phyloP scores from a whole-genome alignment of 805 yeast species.

The Ogataea glucozyma region DNA sequence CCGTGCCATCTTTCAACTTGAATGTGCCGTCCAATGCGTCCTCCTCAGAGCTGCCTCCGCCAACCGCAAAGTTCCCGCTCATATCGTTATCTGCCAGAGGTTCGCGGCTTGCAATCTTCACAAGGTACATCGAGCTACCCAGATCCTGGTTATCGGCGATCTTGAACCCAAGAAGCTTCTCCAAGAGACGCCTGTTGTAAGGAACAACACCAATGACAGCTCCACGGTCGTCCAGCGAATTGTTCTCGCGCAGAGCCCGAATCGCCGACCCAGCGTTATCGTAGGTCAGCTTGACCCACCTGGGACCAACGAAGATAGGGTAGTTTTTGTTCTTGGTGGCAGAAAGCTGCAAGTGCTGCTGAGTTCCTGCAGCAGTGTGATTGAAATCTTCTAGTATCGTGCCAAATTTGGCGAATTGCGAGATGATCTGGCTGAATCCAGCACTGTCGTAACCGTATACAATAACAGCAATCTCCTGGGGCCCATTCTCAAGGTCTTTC shows the following conservation, averaged over 20 bases:
- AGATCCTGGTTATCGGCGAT: slow-evolving; percentile 48
- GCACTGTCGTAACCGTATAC: slow-evolving; percentile 89
- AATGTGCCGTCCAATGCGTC: slow-evolving; percentile 26
- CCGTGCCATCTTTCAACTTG: slow-evolving; percentile 43
- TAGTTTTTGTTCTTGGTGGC: slow-evolving; percentile 30
- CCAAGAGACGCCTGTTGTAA: slow-evolving; percentile 59
- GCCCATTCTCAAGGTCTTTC: slow-evolving; percentile 28
- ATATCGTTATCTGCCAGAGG: slow-evolving; percentile 15
- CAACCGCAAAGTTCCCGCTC: slow-evolving; percentile 16
- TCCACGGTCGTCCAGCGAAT: slow-evolving; percentile 62
- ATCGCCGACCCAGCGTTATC: slow-evolving; percentile 72
- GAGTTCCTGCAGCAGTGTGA: slow-evolving; percentile 4
- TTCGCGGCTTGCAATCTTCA: slow-evolving; percentile 16
- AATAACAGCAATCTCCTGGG: slow-evolving; percentile 63
- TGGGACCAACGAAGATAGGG: slow-evolving; percentile 81
- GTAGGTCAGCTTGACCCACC: slow-evolving; percentile 91
- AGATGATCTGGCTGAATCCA: slow-evolving; percentile 63
- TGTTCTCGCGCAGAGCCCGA: slow-evolving; percentile 85
- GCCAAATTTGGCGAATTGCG: slow-evolving; percentile 79
- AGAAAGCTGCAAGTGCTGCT: neutral
- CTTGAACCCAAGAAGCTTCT: slow-evolving; percentile 52
- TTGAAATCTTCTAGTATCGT: slow-evolving; percentile 74
- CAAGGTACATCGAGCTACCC: slow-evolving; percentile 39
- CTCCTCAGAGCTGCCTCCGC: slow-evolving; percentile 15
- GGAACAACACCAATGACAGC: slow-evolving; percentile 65